These are phyloP conservation scores for Leucoagaricus sp. DNA, from an alignment of 1,284 basidiomycete genomes.

Conservation along the genomic window DNA sequence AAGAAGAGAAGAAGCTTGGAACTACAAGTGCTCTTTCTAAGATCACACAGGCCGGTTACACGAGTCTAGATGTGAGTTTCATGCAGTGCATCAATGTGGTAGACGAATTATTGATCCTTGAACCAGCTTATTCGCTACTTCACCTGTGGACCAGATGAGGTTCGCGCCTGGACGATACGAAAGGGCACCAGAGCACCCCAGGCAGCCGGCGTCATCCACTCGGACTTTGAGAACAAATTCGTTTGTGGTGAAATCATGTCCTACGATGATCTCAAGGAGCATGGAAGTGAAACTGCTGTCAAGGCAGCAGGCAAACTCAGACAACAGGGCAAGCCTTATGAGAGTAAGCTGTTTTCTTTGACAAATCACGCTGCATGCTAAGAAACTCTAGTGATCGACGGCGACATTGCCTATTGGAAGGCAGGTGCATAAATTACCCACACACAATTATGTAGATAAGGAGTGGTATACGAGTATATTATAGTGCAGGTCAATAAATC, in stretches of 20 bases:
- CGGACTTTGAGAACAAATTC: slow-evolving; percentile 97
- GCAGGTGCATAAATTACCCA: slow-evolving; percentile 48
- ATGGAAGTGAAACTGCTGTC: slow-evolving; percentile 88
- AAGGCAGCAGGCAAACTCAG: slow-evolving; percentile 95
- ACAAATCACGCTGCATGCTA: slow-evolving; percentile 7
- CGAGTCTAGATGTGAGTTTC: slow-evolving; percentile 71
- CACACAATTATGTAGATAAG: slow-evolving; percentile 1
- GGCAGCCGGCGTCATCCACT: slow-evolving; percentile 98
- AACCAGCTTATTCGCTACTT: slow-evolving; percentile 90
- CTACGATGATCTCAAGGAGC: slow-evolving; percentile 89
- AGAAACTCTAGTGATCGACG: slow-evolving; percentile 64
- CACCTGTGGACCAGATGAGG: slow-evolving; percentile 96
- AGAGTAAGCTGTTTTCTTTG: slow-evolving; percentile 57
- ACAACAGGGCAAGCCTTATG: slow-evolving; percentile 97
- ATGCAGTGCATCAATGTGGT: not conserved
- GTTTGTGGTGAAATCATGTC: slow-evolving; percentile 99
- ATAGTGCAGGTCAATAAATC: not conserved
- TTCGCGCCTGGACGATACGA: slow-evolving; percentile 97
- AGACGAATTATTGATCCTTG: slow-evolving; percentile 5
- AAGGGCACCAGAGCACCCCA: slow-evolving; percentile 94
- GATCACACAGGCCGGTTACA: slow-evolving; percentile 92
- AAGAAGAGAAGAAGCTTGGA: slow-evolving; percentile 75
- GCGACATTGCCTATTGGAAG: slow-evolving; percentile 87
- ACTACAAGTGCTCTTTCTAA: slow-evolving; percentile 79
- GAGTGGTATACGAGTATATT: slow-evolving; percentile 10